phyloP scores from a whole-genome alignment of 306 rosid genomes.

The Erythrophleum fordii region DNA sequence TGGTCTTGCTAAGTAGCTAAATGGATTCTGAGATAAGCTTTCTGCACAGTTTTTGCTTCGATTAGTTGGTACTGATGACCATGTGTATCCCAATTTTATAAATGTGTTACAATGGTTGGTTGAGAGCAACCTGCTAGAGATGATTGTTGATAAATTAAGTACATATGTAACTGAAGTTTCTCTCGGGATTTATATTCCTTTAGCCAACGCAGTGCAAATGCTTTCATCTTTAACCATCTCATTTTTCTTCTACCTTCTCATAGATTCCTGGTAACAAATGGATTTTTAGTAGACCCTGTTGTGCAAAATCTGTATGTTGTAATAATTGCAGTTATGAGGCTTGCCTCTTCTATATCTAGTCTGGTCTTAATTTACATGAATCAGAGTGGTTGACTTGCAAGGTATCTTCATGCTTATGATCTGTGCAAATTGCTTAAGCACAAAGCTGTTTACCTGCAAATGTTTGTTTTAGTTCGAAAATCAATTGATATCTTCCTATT shows the following conservation, averaged over 20 bases:
- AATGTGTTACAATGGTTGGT: slow-evolving; percentile 99
- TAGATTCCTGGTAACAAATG: neutral
- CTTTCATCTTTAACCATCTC: no score
- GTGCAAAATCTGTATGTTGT: neutral
- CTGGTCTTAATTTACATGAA: neutral
- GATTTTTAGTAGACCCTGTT: neutral
- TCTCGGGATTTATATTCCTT: slow-evolving; percentile 30
- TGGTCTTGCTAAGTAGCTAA: slow-evolving; percentile 19
- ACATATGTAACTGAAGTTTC: slow-evolving; percentile 74
- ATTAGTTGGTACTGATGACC: slow-evolving; percentile 92
- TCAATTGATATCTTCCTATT: neutral
- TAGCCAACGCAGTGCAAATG: no score
- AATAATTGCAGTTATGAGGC: neutral
- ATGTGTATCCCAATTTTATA: slow-evolving; percentile 87
- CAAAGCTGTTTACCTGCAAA: neutral
- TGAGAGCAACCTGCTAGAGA: slow-evolving; percentile 92
- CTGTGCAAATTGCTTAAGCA: neutral
- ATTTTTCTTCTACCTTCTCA: no score
- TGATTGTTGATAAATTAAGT: slow-evolving; percentile 92
- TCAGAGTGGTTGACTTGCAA: neutral
- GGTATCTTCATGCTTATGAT: neutral
- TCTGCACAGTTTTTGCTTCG: slow-evolving; percentile 88
- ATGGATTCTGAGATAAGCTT: slow-evolving; percentile 41
- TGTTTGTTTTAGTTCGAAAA: neutral
- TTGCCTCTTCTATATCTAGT: neutral